Evolutionary conservation across 2,329 filamentous ascomycete species (phyloP).

Genomic region (Cercospora berteroae): DNA sequence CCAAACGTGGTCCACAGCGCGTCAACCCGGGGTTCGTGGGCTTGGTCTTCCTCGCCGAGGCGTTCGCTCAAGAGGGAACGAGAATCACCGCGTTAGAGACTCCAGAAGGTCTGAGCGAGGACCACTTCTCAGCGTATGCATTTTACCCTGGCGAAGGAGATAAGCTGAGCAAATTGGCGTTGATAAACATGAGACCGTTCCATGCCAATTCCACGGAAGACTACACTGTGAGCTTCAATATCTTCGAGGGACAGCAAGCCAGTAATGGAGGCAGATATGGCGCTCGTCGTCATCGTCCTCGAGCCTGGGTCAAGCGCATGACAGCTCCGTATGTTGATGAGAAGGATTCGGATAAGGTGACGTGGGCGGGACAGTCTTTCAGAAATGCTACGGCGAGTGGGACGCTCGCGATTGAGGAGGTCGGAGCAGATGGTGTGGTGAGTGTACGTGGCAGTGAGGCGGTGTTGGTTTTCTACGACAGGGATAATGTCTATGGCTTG

Average conservation of each 20-base stretch:
- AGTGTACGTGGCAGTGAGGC: slow-evolving; percentile 33
- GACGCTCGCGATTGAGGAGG: slow-evolving; percentile 22
- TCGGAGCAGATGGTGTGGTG: slow-evolving; percentile 24
- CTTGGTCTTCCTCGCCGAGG: slow-evolving; percentile 34
- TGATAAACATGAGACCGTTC: slow-evolving; percentile 33
- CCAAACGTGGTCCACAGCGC: slow-evolving; percentile 28
- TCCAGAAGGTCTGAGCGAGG: slow-evolving; percentile 24
- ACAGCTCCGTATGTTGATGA: slow-evolving; percentile 31
- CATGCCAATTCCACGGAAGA: slow-evolving; percentile 33
- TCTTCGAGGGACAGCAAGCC: slow-evolving; percentile 10
- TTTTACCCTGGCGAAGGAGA: slow-evolving; percentile 25
- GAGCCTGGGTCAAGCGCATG: slow-evolving; percentile 30
- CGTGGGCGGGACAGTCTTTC: slow-evolving; percentile 35
- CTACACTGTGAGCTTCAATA: slow-evolving; percentile 25
- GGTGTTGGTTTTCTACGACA: slow-evolving; percentile 31
- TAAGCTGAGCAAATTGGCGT: slow-evolving; percentile 30
- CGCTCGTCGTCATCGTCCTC: neutral
- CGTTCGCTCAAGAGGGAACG: slow-evolving; percentile 30
- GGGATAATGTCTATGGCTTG: slow-evolving; percentile 12
- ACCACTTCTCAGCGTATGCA: slow-evolving; percentile 32
- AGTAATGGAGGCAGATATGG: neutral
- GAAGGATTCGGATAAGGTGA: slow-evolving; percentile 28
- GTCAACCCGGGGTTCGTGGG: slow-evolving; percentile 31
- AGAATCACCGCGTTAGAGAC: slow-evolving; percentile 26
- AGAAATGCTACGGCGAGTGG: slow-evolving; percentile 26